These are phyloP conservation scores for Tulasnella sp. DNA, from an alignment of 768 basidiomycete species.

Conservation along the genomic window DNA sequence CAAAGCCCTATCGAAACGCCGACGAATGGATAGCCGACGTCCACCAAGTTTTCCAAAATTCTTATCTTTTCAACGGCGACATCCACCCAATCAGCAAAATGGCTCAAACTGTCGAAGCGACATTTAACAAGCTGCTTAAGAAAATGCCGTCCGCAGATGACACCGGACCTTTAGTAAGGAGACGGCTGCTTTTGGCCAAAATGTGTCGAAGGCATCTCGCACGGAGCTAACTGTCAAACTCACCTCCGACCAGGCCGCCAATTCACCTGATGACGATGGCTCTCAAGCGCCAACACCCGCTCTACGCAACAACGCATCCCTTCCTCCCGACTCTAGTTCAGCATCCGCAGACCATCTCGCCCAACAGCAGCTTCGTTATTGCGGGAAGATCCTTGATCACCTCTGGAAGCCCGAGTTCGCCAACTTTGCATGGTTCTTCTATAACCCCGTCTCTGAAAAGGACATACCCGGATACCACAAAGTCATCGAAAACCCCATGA, in stretches of 20 bases:
- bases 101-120: conserved; percentile 32
- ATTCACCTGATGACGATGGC: neutral
- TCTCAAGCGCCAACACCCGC: conserved; percentile 9
- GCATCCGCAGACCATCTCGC: conserved; percentile 24
- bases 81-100: conserved; percentile 30
- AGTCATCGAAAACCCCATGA: conserved; percentile 38
- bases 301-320: neutral
- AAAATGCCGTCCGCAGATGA: conserved; percentile 31
- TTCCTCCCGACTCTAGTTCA: neutral
- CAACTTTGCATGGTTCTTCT: conserved; percentile 33
- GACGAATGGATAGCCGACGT: conserved; percentile 36
- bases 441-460: conserved; percentile 35
- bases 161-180: conserved; percentile 12
- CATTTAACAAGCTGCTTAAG: conserved; percentile 31
- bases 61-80: conserved; percentile 38
- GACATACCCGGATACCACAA: conserved; percentile 34
- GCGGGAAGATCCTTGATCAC: conserved; percentile 31
- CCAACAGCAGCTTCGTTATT: conserved; percentile 34
- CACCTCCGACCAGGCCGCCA: neutral
- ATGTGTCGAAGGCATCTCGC: neutral
- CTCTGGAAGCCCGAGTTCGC: conserved; percentile 31
- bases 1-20: conserved; percentile 28
- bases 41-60: conserved; percentile 38
- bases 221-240: neutral
- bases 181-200: neutral